Evolutionary conservation across 257 asterid genomes (phyloP).

Genomic region (Scutellaria baicalensis): DNA sequence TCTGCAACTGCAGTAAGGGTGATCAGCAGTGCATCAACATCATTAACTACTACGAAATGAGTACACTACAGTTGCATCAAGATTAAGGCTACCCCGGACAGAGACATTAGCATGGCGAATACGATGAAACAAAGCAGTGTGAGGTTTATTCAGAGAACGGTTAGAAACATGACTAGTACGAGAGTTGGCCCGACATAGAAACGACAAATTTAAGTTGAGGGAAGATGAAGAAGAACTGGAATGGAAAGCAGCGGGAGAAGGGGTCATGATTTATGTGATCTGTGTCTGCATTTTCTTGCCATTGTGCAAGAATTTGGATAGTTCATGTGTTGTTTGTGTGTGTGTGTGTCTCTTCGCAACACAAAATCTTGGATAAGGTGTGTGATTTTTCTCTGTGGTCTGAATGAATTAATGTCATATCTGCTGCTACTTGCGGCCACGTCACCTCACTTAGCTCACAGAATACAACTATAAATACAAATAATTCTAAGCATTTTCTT

Average conservation of each 20-base stretch:
- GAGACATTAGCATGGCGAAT: slow-evolving; percentile 11
- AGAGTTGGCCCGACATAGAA: slow-evolving; percentile 7
- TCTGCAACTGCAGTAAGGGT: slow-evolving; percentile 45
- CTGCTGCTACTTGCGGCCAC: slow-evolving; percentile 11
- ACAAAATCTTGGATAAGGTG: slow-evolving; percentile 27
- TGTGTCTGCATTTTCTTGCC: background rate
- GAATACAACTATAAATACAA: no score
- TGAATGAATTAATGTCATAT: background rate
- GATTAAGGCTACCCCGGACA: slow-evolving; percentile 27
- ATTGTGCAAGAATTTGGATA: slow-evolving; percentile 21
- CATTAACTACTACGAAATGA: no score
- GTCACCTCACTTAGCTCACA: background rate
- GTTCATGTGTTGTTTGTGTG: slow-evolving; percentile 9
- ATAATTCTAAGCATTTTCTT: no score
- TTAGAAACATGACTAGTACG: background rate
- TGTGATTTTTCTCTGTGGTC: slow-evolving; percentile 19
- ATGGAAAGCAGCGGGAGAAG: slow-evolving; percentile 14
- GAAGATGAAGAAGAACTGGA: slow-evolving; percentile 15
- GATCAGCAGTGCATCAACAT: background rate
- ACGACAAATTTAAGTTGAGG: slow-evolving; percentile 5
- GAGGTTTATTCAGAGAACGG: slow-evolving; percentile 10
- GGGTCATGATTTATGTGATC: slow-evolving; percentile 23
- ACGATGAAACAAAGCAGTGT: slow-evolving; percentile 10
- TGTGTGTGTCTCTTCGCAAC: background rate
- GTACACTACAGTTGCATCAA: background rate